Conservation (phyloP, 352 stramenopile genomes). For the Phytophthora ramorum region DNA sequence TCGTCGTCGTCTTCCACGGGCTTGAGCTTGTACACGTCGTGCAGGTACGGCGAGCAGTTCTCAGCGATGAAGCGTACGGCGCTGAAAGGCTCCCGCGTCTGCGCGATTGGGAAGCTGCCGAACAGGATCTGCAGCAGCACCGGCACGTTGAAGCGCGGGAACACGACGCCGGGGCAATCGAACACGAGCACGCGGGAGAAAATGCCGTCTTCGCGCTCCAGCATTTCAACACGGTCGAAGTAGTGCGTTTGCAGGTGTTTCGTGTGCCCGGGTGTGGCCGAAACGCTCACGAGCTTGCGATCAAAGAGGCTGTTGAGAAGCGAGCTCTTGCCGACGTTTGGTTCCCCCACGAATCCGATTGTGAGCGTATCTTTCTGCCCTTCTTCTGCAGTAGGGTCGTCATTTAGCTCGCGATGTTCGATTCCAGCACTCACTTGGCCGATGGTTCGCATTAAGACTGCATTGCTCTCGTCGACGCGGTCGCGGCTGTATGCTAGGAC, state of each 20-base stretch:
- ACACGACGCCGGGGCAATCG: conserved; percentile 85
- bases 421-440: conserved; percentile 36
- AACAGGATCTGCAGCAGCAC: conserved; percentile 81
- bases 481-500: conserved; percentile 81
- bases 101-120: conserved; percentile 84
- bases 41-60: conserved; percentile 73
- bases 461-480: conserved; percentile 60
- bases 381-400: conserved; percentile 68
- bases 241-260: conserved; percentile 88
- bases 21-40: conserved; percentile 85
- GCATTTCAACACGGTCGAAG: conserved; percentile 63
- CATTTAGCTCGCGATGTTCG: conserved; percentile 28
- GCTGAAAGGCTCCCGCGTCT: conserved; percentile 88
- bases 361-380: conserved; percentile 94
- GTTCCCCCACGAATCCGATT: conserved; percentile 97
- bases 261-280: conserved; percentile 77
- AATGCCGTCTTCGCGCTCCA: conserved; percentile 37
- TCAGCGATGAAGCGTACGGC: conserved; percentile 87
- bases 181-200: conserved; percentile 66
- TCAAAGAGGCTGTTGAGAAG: conserved; percentile 92
- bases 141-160: conserved; percentile 76
- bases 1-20: conserved; percentile 75
- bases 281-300: conserved; percentile 84
- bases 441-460: conserved; percentile 48
- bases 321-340: conserved; percentile 96